Base-by-base conservation (phyloP, 2,329 filamentous ascomycete genomes). In the Sclerotinia trifoliorum region DNA sequence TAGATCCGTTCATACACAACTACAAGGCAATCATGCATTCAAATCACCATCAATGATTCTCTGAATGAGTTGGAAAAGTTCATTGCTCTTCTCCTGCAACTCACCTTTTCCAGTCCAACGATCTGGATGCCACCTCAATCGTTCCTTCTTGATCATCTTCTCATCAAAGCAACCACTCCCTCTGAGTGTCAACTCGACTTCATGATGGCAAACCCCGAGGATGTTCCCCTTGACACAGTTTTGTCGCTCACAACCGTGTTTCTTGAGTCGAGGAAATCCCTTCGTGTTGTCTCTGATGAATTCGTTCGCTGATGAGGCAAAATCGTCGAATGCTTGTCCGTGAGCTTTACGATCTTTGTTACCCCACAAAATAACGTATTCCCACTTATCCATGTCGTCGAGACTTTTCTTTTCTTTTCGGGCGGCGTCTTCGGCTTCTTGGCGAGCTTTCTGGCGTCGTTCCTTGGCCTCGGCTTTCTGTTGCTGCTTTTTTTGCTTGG, bases 111-210 rank as follows among this genome's bases (percentile, higher is more conserved):
- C 62, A 24, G 29, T 26, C 32, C 64, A 70, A 11, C 44, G 13
- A 60, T 70, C 67, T 11, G 69, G 67, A 58, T 70, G 69, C 69
- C 69, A 70, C 26, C 54, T 56, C 42, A 66, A 21, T 17, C 61
- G 42, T 57, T 70, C 66, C 21, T 26, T 63, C 66, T 44, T 70
- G 5, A 66, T 3, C 61, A 52, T 56, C 15, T 32, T 21, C 44
- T 65, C 56, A 24, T 55, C 42, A 13, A 62, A 51, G 3, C 11
- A 3, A 3, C 64, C 67, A 5, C 64, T 58, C 3, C 67, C 69
- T 17, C 39, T 29, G 5, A 66, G 39, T 0, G 39, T 29, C 19
- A 3, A 11, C 56, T 66, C 62, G 0, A 68, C 24, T 10, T 68
- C 42, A n/a, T 69, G 66, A 57, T 70, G 61, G 29, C 66, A 69